Evolutionary conservation across 164 flowering plant species (phyloP), one percentile per base, ranked within the genome.

Genomic region (Stephania yunnanensis): DNA sequence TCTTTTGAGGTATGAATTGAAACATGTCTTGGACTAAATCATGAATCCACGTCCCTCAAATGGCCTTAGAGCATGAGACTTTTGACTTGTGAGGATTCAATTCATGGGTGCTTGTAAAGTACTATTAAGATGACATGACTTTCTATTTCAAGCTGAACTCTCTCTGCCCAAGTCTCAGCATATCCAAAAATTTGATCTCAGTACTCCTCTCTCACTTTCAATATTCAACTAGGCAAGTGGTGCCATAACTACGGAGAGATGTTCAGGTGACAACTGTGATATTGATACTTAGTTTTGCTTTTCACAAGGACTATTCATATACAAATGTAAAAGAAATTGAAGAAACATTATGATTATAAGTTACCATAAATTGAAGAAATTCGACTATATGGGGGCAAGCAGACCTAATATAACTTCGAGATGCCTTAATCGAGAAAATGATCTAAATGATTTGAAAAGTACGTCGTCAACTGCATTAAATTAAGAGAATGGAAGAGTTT

Each of bases 21-120:
- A 50, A 50, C 55, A 50, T 50, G 64, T 58, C n/a, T 58, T 10
- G 63, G 64, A 58, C 64, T 7, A 58, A 58, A 58, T 15, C 64
- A 58, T 58, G 64, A 58, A 58, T 7, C 64, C 64, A 58, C 64
- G 64, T 58, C 64, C n/a, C n/a, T 58, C n/a, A 17, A 58, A 58
- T 19, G 19, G 64, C 17, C 64, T 12, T 58, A 2, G 64, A 58
- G 64, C n/a, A 3, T 10, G 64, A 58, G 20, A 58, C 64, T 58
- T 58, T 58, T 58, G 64, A 58, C 64, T 58, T 58, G 64, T 15
- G 64, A 58, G 64, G 64, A 15, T 15, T 58, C 64, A 50, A 5
- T 0, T 50, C 12, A 50, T 9, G 15, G 15, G 10, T 9, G 15
- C 10, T 50, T 13, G 10, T 9, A 50, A 13, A 50, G 15, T 13